Percentiles rank a stretch among this genome's conserved stretches.
Conservation (phyloP, 2,329 filamentous ascomycete species). For the Neonectria neomacrospora region DNA sequence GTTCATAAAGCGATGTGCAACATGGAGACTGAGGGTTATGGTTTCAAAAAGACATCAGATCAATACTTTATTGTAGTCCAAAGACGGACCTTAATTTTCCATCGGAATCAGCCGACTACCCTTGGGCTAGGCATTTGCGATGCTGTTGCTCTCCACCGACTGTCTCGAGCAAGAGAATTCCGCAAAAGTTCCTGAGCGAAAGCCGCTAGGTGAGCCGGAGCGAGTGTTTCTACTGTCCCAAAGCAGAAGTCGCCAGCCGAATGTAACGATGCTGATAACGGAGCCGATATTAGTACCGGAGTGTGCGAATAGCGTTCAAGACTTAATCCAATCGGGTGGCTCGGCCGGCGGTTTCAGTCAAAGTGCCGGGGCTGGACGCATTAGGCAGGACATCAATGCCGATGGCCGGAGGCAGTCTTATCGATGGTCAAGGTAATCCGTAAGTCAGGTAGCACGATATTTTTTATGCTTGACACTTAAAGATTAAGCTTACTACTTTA, state of each 20-base stretch:
- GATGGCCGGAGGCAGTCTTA: background rate
- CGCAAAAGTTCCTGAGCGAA: background rate
- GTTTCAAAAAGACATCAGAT: too few relatives aligned
- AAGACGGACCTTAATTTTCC: too few relatives aligned
- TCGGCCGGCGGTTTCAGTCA: background rate
- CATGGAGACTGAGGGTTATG: too few relatives aligned
- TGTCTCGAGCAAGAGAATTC: background rate
- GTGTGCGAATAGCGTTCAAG: background rate
- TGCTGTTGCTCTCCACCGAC: too few relatives aligned
- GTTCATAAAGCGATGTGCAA: too few relatives aligned
- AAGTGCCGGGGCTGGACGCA: background rate
- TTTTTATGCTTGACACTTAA: background rate
- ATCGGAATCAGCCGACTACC: too few relatives aligned
- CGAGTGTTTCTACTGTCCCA: background rate
- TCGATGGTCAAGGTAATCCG: background rate
- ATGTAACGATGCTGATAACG: background rate
- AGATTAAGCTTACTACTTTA: background rate
- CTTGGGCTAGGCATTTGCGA: too few relatives aligned
- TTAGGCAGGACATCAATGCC: background rate
- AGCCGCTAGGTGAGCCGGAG: background rate
- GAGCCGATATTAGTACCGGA: background rate
- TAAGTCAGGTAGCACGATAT: background rate
- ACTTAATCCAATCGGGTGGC: background rate
- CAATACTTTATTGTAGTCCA: too few relatives aligned
- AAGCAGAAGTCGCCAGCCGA: background rate